Base-by-base conservation (phyloP, 371 early-diverging fungal species). In the Rhizopus arrhizus region DNA sequence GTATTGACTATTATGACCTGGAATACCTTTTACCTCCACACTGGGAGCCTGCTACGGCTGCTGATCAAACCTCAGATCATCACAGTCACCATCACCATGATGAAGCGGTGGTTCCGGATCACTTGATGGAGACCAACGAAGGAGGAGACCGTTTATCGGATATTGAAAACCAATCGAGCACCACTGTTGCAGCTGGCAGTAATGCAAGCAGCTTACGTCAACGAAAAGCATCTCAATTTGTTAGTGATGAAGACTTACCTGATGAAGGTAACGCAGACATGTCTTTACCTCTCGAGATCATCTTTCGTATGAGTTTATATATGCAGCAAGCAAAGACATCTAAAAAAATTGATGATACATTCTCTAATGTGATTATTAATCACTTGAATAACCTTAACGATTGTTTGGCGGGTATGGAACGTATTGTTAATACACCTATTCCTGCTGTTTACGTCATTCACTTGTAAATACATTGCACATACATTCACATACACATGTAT, bases 371-470 rank as follows among this genome's bases (percentile, higher is more conserved):
- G 13, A 82, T 85, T 56, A 80, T 80, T 34, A 67, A 70, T 36
- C 78, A 78, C 16, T 60, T 87, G 2, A 78, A 81, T 16, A 69
- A 65, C 31, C 56, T 87, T 60, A 81, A 88, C 45, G 93, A 93
- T 61, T 82, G 81, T 61, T 70, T 92, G 40, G 79, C 84, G 32
- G 74, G 77, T 35, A 80, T 91, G 63, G 92, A 92, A 63, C 75
- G 94, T 28, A 88, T 93, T 65, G 75, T 87, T n/a, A 78, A 75
- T 61, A 86, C 89, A 2, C 94, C 94, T 10, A 89, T 92, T 66
- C 94, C 94, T 0, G 65, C 84, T 13, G 92, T 90, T 9, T 93
- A 93, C 65, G 74, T 78, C 32, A 85, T 91, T 57, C 94, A 92
- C 74, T 61, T 92, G 71, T 75, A 73, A 70, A 75, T 65, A 43